phyloP scores from a whole-genome alignment of 768 basidiomycete genomes.

The Sarcomyxa edulis region DNA sequence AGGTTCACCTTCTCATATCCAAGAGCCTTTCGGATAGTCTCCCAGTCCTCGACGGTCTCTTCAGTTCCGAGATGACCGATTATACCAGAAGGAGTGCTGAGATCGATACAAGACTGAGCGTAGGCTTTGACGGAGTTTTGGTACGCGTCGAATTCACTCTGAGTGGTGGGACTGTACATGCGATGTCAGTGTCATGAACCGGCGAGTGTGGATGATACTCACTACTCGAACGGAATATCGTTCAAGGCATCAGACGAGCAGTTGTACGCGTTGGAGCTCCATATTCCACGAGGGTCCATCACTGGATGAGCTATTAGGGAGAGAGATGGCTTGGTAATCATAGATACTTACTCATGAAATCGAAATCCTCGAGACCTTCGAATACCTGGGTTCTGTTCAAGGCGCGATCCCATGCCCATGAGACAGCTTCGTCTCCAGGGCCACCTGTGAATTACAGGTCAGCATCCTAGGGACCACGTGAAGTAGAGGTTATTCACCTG shows the following conservation, averaged over 20 bases:
- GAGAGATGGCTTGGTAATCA: not conserved
- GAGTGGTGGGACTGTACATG: constrained; percentile 8
- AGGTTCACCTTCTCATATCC: constrained; percentile 10
- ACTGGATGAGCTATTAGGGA: too few relatives aligned
- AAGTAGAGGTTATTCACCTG: constrained; percentile 2
- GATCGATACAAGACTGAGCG: constrained; percentile 7
- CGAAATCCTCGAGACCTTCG: constrained; percentile 10
- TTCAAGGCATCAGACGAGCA: constrained; percentile 9
- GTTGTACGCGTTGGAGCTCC: constrained; percentile 13
- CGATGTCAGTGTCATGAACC: constrained; percentile 4
- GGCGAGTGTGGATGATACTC: constrained; percentile 1
- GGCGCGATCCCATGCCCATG: constrained; percentile 11
- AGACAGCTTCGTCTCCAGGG: constrained; percentile 9
- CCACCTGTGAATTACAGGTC: too few relatives aligned
- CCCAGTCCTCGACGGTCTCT: constrained; percentile 14
- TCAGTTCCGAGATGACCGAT: constrained; percentile 12
- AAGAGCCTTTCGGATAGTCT: constrained; percentile 11
- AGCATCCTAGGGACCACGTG: too few relatives aligned
- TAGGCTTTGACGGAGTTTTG: constrained; percentile 8
- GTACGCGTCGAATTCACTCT: constrained; percentile 10
- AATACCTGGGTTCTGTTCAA: constrained; percentile 9
- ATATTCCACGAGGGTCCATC: constrained; percentile 12
- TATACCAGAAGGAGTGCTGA: constrained; percentile 11
- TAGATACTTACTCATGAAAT: constrained; percentile 10
- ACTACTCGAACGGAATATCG: constrained; percentile 6